These are phyloP conservation scores for Rubroboletus pulcherrimus DNA, from an alignment of 768 basidiomycete species.

Conservation along the genomic window DNA sequence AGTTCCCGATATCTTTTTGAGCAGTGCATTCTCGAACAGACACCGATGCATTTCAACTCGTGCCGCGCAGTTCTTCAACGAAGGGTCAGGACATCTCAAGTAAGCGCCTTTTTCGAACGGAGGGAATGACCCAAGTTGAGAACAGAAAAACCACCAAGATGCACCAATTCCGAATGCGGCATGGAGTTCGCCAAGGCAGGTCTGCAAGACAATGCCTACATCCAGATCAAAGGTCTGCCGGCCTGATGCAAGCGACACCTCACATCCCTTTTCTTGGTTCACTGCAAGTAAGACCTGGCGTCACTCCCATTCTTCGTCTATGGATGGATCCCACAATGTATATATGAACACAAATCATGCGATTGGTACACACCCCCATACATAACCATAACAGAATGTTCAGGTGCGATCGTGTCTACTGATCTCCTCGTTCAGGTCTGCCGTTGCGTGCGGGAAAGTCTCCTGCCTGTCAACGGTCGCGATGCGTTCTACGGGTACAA, in stretches of 20 bases:
- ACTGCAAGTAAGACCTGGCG: conserved; percentile 20
- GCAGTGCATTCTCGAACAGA: background rate
- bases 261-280: background rate
- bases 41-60: conserved; percentile 1
- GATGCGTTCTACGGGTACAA: conserved; percentile 60
- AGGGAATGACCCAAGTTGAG: conserved; percentile 8
- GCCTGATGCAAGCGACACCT: conserved; percentile 17
- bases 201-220: conserved; percentile 39
- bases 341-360: conserved; percentile 25
- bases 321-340: conserved; percentile 27
- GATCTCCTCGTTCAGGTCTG: conserved; percentile 64
- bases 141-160: conserved; percentile 16
- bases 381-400: conserved; percentile 14
- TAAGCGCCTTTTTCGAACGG: conserved; percentile 21
- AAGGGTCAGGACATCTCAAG: conserved; percentile 34
- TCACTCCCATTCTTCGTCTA: conserved; percentile 8
- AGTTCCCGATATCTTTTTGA: conserved; percentile 3
- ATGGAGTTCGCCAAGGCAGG: conserved; percentile 40
- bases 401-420: conserved; percentile 30
- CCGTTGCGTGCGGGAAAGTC: conserved; percentile 60
- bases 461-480: conserved; percentile 55
- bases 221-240: conserved; percentile 38
- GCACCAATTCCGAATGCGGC: conserved; percentile 39
- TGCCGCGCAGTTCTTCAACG: conserved; percentile 37
- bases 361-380: conserved; percentile 17